phyloP scores from a whole-genome alignment of 164 flowering plant species.

The Magnolia kwangsiensis region DNA sequence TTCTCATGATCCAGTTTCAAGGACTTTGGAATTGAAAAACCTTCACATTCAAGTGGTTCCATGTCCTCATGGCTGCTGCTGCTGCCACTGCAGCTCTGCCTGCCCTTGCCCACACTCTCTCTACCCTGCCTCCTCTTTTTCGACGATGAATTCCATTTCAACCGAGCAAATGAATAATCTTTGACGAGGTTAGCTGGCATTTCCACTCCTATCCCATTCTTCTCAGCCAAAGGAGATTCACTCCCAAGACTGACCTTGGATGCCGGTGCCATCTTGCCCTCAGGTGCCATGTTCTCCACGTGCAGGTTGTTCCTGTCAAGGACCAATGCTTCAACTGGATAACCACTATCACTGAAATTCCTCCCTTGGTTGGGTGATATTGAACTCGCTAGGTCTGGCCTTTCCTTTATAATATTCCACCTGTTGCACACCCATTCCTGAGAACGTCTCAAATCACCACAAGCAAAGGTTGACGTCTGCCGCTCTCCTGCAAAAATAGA shows the following conservation, averaged over 20 bases:
- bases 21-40: constrained; percentile 31
- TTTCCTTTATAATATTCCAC: constrained; percentile 50
- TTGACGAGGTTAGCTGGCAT: constrained; percentile 37
- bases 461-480: constrained; percentile 24
- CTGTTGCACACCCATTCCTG: constrained; percentile 61
- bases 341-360: constrained; percentile 7
- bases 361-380: constrained; percentile 21
- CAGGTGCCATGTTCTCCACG: not conserved
- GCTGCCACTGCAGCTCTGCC: constrained; percentile 11
- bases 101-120: constrained; percentile 20
- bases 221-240: constrained; percentile 12
- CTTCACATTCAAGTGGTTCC: constrained; percentile 18
- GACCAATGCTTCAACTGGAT: not conserved
- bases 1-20: constrained; percentile 57
- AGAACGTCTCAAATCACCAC: constrained; percentile 51
- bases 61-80: constrained; percentile 17
- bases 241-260: not conserved
- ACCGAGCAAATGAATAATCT: constrained; percentile 41
- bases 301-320: not conserved
- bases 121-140: constrained; percentile 48
- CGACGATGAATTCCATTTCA: constrained; percentile 57
- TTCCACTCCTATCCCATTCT: not conserved
- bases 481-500: constrained; percentile 53
- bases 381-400: constrained; percentile 45
- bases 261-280: not conserved